These are phyloP conservation scores for Cornus florida DNA, from an alignment of 148 eudicot genomes.

Conservation along the genomic window DNA sequence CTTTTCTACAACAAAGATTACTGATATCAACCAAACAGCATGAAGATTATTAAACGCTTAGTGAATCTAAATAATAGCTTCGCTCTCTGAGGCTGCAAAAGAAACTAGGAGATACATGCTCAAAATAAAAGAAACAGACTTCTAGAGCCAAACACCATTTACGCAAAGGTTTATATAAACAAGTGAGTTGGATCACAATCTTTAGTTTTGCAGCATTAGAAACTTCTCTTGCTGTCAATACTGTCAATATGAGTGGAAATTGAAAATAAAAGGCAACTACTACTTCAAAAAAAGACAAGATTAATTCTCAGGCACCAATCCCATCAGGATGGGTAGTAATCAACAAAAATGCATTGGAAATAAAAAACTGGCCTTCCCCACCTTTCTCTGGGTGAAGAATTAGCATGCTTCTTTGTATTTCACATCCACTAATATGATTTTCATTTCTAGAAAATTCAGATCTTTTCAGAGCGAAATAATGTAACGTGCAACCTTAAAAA, in stretches of 20 bases:
- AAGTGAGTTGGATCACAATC: not conserved
- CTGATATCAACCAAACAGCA: slow-evolving; percentile 19
- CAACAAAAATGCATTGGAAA: not conserved
- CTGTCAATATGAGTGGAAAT: not conserved
- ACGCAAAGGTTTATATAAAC: not conserved
- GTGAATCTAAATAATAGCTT: not conserved
- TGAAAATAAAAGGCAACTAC: not conserved
- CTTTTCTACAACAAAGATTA: slow-evolving; percentile 72
- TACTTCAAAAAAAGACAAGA: not conserved
- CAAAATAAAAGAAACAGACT: not conserved
- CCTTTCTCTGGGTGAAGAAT: not conserved
- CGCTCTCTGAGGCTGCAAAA: not conserved
- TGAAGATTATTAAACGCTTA: not conserved
- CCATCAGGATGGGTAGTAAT: not conserved
- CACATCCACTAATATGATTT: not conserved
- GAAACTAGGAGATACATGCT: not conserved
- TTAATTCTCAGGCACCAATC: not conserved
- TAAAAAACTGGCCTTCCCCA: not conserved
- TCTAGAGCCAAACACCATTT: not conserved
- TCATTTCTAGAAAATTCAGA: not conserved
- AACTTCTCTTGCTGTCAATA: not conserved
- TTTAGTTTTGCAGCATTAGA: not conserved
- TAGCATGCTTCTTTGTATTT: not conserved
- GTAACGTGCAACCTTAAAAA: not conserved
- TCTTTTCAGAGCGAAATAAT: too few species aligned